Conservation (phyloP, 2,329 filamentous ascomycete species). For the Aspergillus pseudoglaucus region DNA sequence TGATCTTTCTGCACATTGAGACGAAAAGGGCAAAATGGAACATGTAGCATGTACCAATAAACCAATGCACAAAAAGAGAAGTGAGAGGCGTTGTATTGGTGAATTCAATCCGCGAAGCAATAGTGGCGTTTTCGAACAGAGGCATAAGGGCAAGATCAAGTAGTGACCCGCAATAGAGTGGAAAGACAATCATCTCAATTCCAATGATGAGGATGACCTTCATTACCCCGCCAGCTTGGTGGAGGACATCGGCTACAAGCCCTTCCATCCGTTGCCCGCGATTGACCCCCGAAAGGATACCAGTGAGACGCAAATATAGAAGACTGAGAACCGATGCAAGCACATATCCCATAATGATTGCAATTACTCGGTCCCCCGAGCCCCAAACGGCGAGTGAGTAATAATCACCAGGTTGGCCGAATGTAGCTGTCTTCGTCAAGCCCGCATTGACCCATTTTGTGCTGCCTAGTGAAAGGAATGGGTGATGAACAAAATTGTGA, state of each 20-base stretch:
- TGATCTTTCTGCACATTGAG: conserved; percentile 96
- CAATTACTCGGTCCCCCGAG: conserved; percentile 61
- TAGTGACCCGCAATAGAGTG: conserved; percentile 87
- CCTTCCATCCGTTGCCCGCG: conserved; percentile 60
- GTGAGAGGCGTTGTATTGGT: conserved; percentile 74
- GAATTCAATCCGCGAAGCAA: conserved; percentile 72
- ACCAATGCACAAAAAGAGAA: conserved; percentile 96
- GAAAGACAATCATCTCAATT: conserved; percentile 97
- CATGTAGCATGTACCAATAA: conserved; percentile 98
- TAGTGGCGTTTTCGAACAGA: conserved; percentile 73
- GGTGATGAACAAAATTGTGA: conserved; percentile 13
- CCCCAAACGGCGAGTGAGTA: conserved; percentile 62
- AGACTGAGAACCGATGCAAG: conserved; percentile 68
- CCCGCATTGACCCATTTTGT: conserved; percentile 23
- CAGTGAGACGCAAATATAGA: conserved; percentile 69
- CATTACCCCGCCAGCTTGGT: conserved; percentile 92
- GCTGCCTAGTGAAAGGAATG: conserved; percentile 18
- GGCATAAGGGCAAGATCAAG: conserved; percentile 84
- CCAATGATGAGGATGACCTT: conserved; percentile 98
- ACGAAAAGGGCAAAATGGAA: conserved; percentile 99
- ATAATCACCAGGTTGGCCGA: conserved; percentile 42
- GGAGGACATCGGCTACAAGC: conserved; percentile 67
- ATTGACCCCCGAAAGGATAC: conserved; percentile 57
- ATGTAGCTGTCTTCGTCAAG: conserved; percentile 11
- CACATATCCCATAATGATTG: conserved; percentile 73